Base-by-base conservation (phyloP, 2,329 filamentous ascomycete species). In the Oidium heveae region DNA sequence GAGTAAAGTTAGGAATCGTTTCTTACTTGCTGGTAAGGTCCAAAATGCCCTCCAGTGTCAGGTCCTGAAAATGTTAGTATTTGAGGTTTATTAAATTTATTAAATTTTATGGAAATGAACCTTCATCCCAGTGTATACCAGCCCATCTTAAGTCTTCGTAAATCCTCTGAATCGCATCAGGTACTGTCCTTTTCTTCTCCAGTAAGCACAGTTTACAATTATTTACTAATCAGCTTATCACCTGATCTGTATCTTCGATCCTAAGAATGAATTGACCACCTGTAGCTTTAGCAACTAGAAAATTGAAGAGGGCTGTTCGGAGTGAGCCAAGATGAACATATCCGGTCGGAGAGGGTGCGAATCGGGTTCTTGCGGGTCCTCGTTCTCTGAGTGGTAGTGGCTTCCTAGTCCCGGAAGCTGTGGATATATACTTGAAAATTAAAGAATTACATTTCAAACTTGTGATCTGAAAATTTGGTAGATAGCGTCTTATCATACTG, bases 211-310 rank as follows among this genome's bases (percentile, higher is more conserved):
- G 12, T 22, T 46, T 10, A 18, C 16, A 22, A 10, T 46, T 28
- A 49, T 15, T 2, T n/a, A 4, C 10, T 24, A 18, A 46, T 16
- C 39, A 54, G 18, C 37, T 54, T 57, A 54, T 61, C 68, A 87
- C 84, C 74, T 86, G 84, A 68, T 96, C 91, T 4, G 91, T 98
- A 66, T 98, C 91, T 70, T 98, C 91, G 58, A 98, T 80, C 10
- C 91, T 79, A 52, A 98, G 70, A 12, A 98, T 69, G 63, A 98
- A 98, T 65, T 94, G 83, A 7, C 91, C 91, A 4, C 83, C 81
- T 0, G 91, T 94, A 2, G 82, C 79, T 63, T 81, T 84, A 0
- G 91, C 88, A n/a, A 94, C 74, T 4, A 98, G 71, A 61, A 89
- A 95, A 63, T 94, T 96, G 71, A 87, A 96, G n/a, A 98, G 69